Evolutionary conservation across 345 rosid species (phyloP), one percentile per base, ranked within the genome.

Genomic region (Eutrema japonicum): DNA sequence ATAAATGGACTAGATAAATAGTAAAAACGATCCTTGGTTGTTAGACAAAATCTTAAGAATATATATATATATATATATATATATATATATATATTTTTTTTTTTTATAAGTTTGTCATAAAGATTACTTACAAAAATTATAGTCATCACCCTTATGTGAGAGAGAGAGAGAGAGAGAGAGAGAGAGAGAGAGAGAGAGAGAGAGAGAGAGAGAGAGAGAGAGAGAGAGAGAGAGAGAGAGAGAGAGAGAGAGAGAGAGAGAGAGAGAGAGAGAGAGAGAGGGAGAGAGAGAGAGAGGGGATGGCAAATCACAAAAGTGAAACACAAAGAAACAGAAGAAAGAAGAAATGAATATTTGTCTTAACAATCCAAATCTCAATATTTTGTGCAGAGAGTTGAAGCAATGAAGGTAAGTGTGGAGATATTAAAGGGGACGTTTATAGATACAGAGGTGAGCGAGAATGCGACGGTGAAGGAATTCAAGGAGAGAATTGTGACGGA

Each of bases 371-470:
- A 59, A 36, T 18, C 49, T 49, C 26, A 59, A 51, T 5, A 50
- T 46, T 66, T 58, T 61, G 37, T 58, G 61, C 51, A 47, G 29
- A 73, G 58, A 29, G 27, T 38, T 48, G 10, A 53, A 69, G 59
- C 54, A 51, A 92, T 92, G 98, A 90, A 55, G 73, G 59, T 92
- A 73, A 86, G 27, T 50, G 88, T 90, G 77, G 92, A 90, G 85
- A 86, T 87, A 51, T 52, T 90, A 61, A 92, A 93, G 11, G 98
- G 95, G 10, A 66, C 45, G 35, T 77, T 85, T 13, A 83, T 88
- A 80, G 76, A 71, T 56, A 36, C 84, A 32, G 59, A 90, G 45
- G 81, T 93, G 43, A 79, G 16, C 5, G 72, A 80, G 11, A 79
- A 83, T 51, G 86, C 89, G 5, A 90, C 82, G 1, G 79, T 90